A percentile compares a stretch with the other conserved stretches of the same genome.
phyloP scores from a whole-genome alignment of 371 early-diverging fungal species.

The Apophysomyces variabilis region DNA sequence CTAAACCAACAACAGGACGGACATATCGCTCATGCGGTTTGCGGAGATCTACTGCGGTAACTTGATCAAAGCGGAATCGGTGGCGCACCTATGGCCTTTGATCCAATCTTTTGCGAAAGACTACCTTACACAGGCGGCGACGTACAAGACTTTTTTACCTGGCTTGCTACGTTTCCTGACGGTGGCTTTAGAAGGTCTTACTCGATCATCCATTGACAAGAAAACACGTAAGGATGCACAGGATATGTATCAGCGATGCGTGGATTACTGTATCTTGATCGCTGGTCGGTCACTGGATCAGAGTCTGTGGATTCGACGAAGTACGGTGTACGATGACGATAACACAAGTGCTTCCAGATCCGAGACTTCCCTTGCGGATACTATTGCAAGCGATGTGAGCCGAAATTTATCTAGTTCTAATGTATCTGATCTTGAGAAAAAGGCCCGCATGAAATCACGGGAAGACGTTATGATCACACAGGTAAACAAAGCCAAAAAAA shows the following conservation, averaged over 20 bases:
- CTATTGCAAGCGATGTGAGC: constrained; percentile 22
- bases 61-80: constrained; percentile 48
- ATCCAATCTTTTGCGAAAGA: constrained; percentile 71
- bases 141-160: constrained; percentile 66
- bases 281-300: constrained; percentile 81
- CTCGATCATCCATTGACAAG: constrained; percentile 66
- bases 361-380: constrained; percentile 22
- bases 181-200: constrained; percentile 58
- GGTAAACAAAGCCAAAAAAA: constrained; percentile 17
- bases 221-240: constrained; percentile 69
- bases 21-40: constrained; percentile 64
- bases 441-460: constrained; percentile 49
- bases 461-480: constrained; percentile 59
- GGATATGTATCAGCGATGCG: constrained; percentile 70
- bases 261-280: constrained; percentile 79
- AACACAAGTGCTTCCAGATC: constrained; percentile 25
- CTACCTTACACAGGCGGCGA: constrained; percentile 63
- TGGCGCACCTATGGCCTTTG: constrained; percentile 68
- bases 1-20: constrained; percentile 42
- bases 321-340: constrained; percentile 47
- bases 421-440: constrained; percentile 54
- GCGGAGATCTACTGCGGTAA: constrained; percentile 62
- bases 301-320: constrained; percentile 71
- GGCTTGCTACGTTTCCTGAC: constrained; percentile 61
- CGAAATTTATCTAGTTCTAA: constrained; percentile 44